Percentiles rank a stretch among this genome's conserved stretches.
phyloP scores from a whole-genome alignment of 176 grass and related monocot species.

The Sorghum bicolor region DNA sequence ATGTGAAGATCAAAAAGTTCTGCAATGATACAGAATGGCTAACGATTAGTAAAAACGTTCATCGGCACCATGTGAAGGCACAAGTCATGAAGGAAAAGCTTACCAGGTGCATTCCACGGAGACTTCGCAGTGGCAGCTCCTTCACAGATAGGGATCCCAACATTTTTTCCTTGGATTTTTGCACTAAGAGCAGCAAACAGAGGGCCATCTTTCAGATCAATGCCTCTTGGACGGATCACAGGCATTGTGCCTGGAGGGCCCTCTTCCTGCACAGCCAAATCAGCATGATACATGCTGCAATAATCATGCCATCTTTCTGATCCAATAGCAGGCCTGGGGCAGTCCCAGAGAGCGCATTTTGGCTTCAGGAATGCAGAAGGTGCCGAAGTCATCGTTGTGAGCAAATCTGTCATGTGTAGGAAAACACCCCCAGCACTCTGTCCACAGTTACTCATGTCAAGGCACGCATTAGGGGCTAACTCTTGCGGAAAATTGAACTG shows the following conservation, averaged over 20 bases:
- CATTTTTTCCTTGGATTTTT: constrained; percentile 79
- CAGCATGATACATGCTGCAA: constrained; percentile 86
- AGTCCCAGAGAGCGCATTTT: constrained; percentile 93
- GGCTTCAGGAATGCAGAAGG: constrained; percentile 75
- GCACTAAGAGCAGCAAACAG: constrained; percentile 87
- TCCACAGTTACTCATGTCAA: constrained; percentile 48
- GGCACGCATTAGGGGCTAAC: constrained; percentile 42
- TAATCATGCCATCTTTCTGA: constrained; percentile 84
- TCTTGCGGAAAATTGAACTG: constrained; percentile 65
- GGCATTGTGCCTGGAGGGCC: constrained; percentile 85
- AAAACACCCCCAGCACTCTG: constrained; percentile 44
- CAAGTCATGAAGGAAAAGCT: constrained; percentile 17
- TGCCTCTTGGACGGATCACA: constrained; percentile 81
- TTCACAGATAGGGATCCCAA: constrained; percentile 91
- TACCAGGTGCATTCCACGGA: constrained; percentile 92
- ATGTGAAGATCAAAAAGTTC: constrained; percentile 89
- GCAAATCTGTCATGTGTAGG: constrained; percentile 68
- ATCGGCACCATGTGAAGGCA: not conserved
- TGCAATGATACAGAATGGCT: constrained; percentile 38
- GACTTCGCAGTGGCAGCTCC: constrained; percentile 88
- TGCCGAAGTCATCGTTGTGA: constrained; percentile 65
- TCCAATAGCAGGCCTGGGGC: constrained; percentile 70
- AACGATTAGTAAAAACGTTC: constrained; percentile 32
- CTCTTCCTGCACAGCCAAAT: constrained; percentile 73
- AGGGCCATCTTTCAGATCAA: constrained; percentile 89